A percentile compares a stretch with the other conserved stretches of the same genome.
Conservation (phyloP, 139 green algal species). For the Auxenochlorella pyrenoidosa region DNA sequence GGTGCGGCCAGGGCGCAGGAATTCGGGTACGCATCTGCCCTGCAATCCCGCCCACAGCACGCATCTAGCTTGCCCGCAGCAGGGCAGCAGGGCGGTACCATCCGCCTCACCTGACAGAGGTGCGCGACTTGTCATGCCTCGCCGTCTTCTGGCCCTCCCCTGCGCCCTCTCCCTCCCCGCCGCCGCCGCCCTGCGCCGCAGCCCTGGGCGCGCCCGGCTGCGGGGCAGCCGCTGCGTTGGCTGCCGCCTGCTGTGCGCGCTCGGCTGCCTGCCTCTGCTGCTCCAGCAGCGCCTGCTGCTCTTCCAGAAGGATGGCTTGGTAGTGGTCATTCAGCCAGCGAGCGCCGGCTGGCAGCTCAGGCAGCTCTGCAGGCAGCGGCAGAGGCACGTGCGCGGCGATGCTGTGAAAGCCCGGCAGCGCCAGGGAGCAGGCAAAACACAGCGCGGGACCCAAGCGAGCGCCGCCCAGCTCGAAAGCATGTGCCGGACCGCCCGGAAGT, state of each 20-base stretch:
- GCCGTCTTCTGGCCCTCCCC: neutral
- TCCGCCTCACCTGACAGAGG: neutral
- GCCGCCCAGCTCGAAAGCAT: too few species aligned
- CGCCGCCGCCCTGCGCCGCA: neutral
- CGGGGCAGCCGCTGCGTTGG: neutral
- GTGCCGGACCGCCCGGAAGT: too few species aligned
- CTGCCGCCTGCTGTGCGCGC: neutral
- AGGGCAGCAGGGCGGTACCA: too few species aligned
- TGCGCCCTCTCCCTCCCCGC: neutral
- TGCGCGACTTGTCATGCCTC: neutral
- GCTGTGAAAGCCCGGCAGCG: neutral
- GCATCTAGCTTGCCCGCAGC: too few species aligned
- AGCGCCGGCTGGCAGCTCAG: constrained; percentile 11
- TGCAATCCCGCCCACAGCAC: too few species aligned
- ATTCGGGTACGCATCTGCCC: too few species aligned
- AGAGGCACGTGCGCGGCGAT: neutral
- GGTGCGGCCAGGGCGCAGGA: too few species aligned
- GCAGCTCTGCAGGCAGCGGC: neutral
- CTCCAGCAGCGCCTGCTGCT: constrained; percentile 29
- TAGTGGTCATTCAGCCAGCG: constrained; percentile 40
- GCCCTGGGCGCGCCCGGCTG: too few species aligned
- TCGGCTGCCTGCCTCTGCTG: neutral
- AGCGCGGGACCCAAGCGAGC: too few species aligned
- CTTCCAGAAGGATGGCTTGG: constrained; percentile 21
- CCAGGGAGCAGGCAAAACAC: too few species aligned